Percentiles rank a stretch among this genome's conserved stretches.
phyloP scores from a whole-genome alignment of 805 yeast species.

The Metschnikowia lochheadii region DNA sequence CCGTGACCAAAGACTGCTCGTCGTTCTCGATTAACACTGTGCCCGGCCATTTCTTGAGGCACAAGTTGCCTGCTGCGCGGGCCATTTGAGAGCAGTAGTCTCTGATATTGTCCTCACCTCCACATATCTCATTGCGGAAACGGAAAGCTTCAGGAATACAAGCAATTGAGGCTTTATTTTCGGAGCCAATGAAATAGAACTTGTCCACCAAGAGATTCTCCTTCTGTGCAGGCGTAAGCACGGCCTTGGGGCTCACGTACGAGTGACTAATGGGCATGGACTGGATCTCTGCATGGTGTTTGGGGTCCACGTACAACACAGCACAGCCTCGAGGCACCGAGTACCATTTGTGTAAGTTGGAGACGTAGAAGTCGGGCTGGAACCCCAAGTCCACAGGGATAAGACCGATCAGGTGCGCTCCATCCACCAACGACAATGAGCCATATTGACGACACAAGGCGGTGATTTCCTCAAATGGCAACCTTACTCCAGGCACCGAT shows the following conservation, averaged over 20 bases:
- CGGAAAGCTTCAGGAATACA: constrained; percentile 47
- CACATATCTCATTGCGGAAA: constrained; percentile 52
- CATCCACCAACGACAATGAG: constrained; percentile 60
- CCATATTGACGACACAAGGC: constrained; percentile 42
- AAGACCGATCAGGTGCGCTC: constrained; percentile 66
- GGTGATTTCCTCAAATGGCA: constrained; percentile 53
- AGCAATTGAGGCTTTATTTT: constrained; percentile 40
- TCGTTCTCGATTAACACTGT: constrained; percentile 34
- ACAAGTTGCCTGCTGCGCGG: constrained; percentile 34
- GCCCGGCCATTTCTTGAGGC: constrained; percentile 37
- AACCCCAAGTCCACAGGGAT: constrained; percentile 41
- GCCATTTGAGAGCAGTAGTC: constrained; percentile 48
- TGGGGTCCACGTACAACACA: constrained; percentile 51
- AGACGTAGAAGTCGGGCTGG: constrained; percentile 56
- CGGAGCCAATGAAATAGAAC: constrained; percentile 51
- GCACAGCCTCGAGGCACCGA: constrained; percentile 57
- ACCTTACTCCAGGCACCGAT: constrained; percentile 58
- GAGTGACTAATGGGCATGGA: constrained; percentile 56
- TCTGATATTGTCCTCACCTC: constrained; percentile 54
- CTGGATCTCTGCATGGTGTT: constrained; percentile 47
- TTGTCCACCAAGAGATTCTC: constrained; percentile 36
- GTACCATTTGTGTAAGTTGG: constrained; percentile 71
- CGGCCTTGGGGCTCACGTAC: constrained; percentile 33
- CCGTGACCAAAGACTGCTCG: constrained; percentile 31
- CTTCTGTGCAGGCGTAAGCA: constrained; percentile 19